Base-by-base conservation (phyloP, 2,329 filamentous ascomycete genomes). In the Scytalidium sp. region DNA sequence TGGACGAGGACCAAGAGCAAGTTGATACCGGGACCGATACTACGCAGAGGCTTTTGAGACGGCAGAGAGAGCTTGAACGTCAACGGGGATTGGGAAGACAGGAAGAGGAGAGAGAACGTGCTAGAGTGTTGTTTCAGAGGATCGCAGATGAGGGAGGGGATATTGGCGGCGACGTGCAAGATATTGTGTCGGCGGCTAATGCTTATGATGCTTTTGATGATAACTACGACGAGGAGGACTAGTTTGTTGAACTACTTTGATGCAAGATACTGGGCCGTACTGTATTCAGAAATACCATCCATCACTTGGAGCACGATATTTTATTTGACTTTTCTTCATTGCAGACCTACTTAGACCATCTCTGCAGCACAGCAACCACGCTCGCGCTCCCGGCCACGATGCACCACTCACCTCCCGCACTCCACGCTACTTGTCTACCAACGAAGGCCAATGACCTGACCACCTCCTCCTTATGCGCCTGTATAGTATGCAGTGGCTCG, bases 41-140 rank as follows among this genome's bases (percentile, higher is more conserved):
- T 7, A 56, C 61, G 19, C 49, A 44, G 19, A 57, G 59, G 44
- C 53, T 61, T 27, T 10, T 59, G 15, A 47, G 50, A 8, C 42
- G 56, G 22, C 56, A 58, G 46, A 50, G 61, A 22, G 41, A 49
- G 15, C 44, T 50, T 22, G 63, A 61, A 15, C 46, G 60, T 46
- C 53, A 61, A 36, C 44, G 42, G 21, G 63, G 62, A 3, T 48
- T 52, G 40, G 29, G 45, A 19, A 57, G 43, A 10, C 55, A 52
- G 15, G 57, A 61, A 10, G 65, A 70, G 19, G 64, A 69, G 39
- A 61, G 64, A 20, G 60, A 61, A 10, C 61, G 61, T 55, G 73
- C 74, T 1, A 61, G 64, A 47, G 55, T 45, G 2, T 57, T 70
- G 13, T 76, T 79, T 53, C 50, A 58, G 11, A 70, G 61, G 54